Conservation (phyloP, 2,329 filamentous ascomycete species). For the Diaporthe helianthi region DNA sequence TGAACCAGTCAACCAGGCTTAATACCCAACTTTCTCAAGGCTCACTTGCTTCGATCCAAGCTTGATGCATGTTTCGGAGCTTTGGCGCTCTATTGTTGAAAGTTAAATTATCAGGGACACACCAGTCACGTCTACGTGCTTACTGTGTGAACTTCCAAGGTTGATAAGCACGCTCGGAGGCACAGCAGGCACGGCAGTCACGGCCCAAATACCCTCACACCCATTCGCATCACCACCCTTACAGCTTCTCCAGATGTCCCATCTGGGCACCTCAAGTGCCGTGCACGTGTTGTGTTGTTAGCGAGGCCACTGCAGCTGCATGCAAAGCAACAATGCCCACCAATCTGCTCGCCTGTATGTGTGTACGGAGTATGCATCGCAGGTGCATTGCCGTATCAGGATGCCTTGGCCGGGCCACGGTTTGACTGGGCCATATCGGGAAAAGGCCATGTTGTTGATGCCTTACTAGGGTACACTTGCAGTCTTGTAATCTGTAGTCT, state of each 20-base stretch:
- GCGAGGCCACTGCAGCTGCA: neutral
- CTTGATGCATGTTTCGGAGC: neutral
- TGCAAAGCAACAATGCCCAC: neutral
- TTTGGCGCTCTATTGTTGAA: neutral
- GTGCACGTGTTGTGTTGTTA: neutral
- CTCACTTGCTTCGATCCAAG: neutral
- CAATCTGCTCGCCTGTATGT: neutral
- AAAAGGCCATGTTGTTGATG: conserved; percentile 15
- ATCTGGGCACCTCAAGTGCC: neutral
- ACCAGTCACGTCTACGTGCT: neutral
- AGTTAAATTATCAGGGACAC: conserved; percentile 25
- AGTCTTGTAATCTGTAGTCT: too few species aligned
- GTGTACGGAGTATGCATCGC: neutral
- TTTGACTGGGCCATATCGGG: neutral
- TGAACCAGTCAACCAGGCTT: too few species aligned
- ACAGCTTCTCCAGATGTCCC: neutral
- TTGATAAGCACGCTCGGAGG: neutral
- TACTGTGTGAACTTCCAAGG: conserved; percentile 17
- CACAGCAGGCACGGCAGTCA: neutral
- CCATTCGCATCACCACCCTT: neutral
- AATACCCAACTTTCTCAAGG: conserved; percentile 3
- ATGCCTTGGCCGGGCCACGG: conserved; percentile 19
- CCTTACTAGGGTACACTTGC: too few species aligned
- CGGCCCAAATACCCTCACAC: neutral
- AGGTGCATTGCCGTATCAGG: conserved; percentile 11